Conservation (phyloP, 306 rosid species). For the Casuarina glauca region DNA sequence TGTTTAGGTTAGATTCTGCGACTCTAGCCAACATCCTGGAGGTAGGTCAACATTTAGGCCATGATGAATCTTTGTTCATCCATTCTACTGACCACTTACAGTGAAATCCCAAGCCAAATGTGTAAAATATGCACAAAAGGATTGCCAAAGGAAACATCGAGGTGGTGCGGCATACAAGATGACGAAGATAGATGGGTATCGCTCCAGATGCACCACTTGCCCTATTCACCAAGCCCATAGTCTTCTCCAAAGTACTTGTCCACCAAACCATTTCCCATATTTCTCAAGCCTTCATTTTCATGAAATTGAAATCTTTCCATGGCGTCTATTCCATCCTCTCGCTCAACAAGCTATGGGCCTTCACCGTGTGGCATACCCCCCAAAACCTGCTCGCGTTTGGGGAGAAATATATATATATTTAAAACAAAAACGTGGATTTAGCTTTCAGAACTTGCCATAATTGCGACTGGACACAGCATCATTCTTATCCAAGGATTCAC, state of each 20-base stretch:
- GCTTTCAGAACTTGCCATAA: constrained; percentile 9
- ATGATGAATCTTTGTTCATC: too few species aligned
- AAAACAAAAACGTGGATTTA: constrained; percentile 1
- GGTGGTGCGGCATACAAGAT: constrained; percentile 7
- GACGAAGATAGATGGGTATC: background rate
- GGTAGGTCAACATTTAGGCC: too few species aligned
- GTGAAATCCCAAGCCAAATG: constrained; percentile 13
- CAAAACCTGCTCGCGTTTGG: constrained; percentile 58
- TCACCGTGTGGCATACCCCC: constrained; percentile 86
- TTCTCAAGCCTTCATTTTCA: constrained; percentile 87
- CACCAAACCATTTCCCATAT: constrained; percentile 80
- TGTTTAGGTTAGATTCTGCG: too few species aligned
- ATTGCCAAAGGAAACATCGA: background rate
- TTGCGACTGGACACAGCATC: background rate
- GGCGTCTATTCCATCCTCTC: constrained; percentile 88
- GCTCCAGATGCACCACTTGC: background rate
- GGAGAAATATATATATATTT: too few species aligned
- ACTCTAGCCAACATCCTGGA: too few species aligned
- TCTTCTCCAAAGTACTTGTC: constrained; percentile 94
- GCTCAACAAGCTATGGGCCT: constrained; percentile 89
- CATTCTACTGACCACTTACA: constrained; percentile 10
- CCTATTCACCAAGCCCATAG: constrained; percentile 72
- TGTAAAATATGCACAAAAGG: background rate
- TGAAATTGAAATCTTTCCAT: constrained; percentile 98
- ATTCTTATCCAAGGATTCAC: background rate